Percentiles rank a stretch among this genome's conserved stretches.
These are phyloP conservation scores for Aureobasidium sp. DNA, from an alignment of 2,329 filamentous ascomycete genomes.

Conservation along the genomic window DNA sequence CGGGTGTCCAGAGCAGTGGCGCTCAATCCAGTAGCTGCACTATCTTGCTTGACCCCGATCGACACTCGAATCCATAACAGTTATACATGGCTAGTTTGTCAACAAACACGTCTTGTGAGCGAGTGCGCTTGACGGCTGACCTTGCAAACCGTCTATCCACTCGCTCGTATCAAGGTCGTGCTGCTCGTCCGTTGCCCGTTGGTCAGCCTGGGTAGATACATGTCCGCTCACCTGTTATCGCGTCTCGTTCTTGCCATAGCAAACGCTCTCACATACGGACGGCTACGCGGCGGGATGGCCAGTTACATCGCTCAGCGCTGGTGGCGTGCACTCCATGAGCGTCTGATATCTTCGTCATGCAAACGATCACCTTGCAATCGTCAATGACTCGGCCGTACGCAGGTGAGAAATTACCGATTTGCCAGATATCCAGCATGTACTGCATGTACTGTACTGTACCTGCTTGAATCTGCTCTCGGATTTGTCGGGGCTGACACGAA, in stretches of 20 bases:
- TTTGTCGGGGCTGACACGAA: background rate
- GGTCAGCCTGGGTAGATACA: conserved; percentile 3
- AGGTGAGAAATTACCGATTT: background rate
- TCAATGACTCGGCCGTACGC: conserved; percentile 8
- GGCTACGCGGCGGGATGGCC: conserved; percentile 1
- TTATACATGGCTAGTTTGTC: conserved; percentile 6
- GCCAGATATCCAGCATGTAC: background rate
- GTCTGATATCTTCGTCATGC: background rate
- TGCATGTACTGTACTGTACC: conserved; percentile 2
- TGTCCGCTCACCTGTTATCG: conserved; percentile 9
- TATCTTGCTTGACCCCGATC: background rate
- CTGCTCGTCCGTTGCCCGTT: conserved; percentile 10
- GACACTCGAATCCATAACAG: background rate
- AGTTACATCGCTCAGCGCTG: background rate
- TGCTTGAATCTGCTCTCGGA: background rate
- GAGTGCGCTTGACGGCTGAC: background rate
- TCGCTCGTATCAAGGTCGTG: conserved; percentile 5
- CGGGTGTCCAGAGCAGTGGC: background rate
- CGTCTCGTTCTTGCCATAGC: conserved; percentile 5
- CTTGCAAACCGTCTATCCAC: background rate
- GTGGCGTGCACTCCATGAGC: conserved; percentile 1
- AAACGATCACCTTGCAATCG: conserved; percentile 6
- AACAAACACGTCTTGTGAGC: conserved; percentile 7
- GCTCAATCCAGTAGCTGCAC: background rate
- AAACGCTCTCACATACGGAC: conserved; percentile 8